Percentiles rank a stretch among this genome's conserved stretches.
Conservation (phyloP, 2,329 filamentous ascomycete genomes). For the Bipolaris sorokiniana region DNA sequence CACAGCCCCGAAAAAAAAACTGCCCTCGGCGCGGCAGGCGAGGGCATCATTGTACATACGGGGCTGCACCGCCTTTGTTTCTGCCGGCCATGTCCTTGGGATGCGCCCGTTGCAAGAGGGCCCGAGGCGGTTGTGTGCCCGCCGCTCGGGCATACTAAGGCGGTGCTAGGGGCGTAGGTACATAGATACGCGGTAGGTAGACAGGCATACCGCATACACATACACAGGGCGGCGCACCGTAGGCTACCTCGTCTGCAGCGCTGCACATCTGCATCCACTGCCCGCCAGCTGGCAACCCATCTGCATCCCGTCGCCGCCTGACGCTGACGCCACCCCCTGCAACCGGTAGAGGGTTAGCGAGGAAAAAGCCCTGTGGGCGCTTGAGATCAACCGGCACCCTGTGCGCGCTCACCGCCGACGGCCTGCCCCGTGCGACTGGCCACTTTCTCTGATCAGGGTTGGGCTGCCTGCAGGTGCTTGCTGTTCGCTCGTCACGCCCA, state of each 20-base stretch:
- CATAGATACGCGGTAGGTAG: neutral
- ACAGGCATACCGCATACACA: too few species aligned
- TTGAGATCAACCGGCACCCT: slow-evolving; percentile 40
- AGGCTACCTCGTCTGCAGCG: neutral
- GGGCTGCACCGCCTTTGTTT: slow-evolving; percentile 15
- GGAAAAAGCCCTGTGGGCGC: slow-evolving; percentile 29
- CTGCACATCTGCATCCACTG: slow-evolving; percentile 20
- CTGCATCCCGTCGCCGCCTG: slow-evolving; percentile 28
- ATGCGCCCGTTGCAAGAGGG: too few species aligned
- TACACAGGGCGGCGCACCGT: neutral
- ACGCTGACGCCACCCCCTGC: slow-evolving; percentile 29
- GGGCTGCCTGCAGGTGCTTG: slow-evolving; percentile 38
- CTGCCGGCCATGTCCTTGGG: slow-evolving; percentile 5
- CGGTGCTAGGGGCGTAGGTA: too few species aligned
- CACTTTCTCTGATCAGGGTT: slow-evolving; percentile 31
- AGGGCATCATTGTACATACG: neutral
- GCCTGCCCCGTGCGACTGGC: slow-evolving; percentile 38
- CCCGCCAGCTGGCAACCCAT: slow-evolving; percentile 38
- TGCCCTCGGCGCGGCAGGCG: slow-evolving; percentile 21
- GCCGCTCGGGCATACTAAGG: too few species aligned
- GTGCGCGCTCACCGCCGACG: slow-evolving; percentile 41
- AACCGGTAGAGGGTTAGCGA: slow-evolving; percentile 27
- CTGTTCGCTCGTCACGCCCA: slow-evolving; percentile 39
- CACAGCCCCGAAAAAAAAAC: slow-evolving; percentile 32
- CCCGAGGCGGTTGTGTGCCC: too few species aligned